Evolutionary conservation across 257 asterid species (phyloP).

Genomic region (Gentiana straminea): DNA sequence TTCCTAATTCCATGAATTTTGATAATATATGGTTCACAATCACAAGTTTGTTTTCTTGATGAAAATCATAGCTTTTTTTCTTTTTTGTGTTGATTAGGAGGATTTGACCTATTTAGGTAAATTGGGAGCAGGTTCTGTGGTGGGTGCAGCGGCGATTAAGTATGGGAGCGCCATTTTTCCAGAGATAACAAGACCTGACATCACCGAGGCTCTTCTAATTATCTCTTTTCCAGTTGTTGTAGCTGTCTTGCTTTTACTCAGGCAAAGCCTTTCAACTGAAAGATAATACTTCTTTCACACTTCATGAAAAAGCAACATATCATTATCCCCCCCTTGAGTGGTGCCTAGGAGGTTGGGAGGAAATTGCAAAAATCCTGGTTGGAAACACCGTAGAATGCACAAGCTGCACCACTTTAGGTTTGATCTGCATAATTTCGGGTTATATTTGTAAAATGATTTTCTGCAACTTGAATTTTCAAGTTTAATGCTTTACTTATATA

Average conservation of each 20-base stretch:
- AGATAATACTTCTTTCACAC: too few species aligned
- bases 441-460: too few species aligned
- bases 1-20: background rate
- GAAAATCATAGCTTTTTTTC: too few species aligned
- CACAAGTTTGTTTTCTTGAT: background rate
- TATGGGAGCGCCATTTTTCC: conserved; percentile 52
- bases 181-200: conserved; percentile 39
- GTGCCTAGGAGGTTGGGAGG: too few species aligned
- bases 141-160: conserved; percentile 59
- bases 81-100: conserved; percentile 23
- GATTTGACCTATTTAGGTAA: conserved; percentile 40
- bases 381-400: too few species aligned
- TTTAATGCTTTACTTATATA: too few species aligned
- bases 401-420: too few species aligned
- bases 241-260: conserved; percentile 31
- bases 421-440: too few species aligned
- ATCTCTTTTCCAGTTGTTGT: conserved; percentile 38
- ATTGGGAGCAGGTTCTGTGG: conserved; percentile 49
- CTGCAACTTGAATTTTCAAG: too few species aligned
- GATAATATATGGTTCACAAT: background rate
- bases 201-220: conserved; percentile 32
- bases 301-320: too few species aligned
- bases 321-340: too few species aligned
- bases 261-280: conserved; percentile 28
- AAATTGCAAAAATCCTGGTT: too few species aligned